Conservation (phyloP, 2,329 filamentous ascomycete genomes). For the Cladosporium austrohemisphaericum region DNA sequence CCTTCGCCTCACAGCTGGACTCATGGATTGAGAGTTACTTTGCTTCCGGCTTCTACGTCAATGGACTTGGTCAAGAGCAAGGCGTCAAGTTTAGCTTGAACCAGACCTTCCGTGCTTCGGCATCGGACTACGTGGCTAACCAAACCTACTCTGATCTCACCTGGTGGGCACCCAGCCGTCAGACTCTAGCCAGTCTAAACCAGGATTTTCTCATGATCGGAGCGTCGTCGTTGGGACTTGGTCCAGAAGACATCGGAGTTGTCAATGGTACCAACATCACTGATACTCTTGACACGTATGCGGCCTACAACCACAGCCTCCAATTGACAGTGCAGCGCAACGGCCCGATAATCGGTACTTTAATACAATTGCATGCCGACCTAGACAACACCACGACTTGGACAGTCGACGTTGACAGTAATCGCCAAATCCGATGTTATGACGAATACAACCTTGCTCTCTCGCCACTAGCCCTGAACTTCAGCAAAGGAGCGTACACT, state of each 20-base stretch:
- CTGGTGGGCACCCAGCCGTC: slow-evolving; percentile 25
- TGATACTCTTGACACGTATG: slow-evolving; percentile 4
- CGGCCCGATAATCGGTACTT: slow-evolving; percentile 19
- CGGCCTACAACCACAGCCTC: slow-evolving; percentile 17
- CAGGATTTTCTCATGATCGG: slow-evolving; percentile 12
- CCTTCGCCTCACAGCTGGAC: slow-evolving; percentile 14
- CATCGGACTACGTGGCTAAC: background rate
- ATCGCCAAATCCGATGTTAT: slow-evolving; percentile 16
- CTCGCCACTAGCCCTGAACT: background rate
- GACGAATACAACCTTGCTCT: slow-evolving; percentile 6
- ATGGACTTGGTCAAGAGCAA: background rate
- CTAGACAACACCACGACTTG: background rate
- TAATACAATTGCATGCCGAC: slow-evolving; percentile 7
- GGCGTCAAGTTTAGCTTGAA: background rate
- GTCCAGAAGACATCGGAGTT: background rate
- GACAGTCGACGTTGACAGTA: slow-evolving; percentile 15
- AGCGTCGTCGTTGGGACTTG: slow-evolving; percentile 1
- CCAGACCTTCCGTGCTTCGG: slow-evolving; percentile 11
- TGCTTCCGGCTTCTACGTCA: background rate
- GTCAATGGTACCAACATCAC: background rate
- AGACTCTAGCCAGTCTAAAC: slow-evolving; percentile 21
- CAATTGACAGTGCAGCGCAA: slow-evolving; percentile 18
- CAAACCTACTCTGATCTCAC: background rate
- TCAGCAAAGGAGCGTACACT: slow-evolving; percentile 18
- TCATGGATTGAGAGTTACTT: slow-evolving; percentile 14